Percentiles rank a stretch among this genome's conserved stretches.
Evolutionary conservation across 495 filamentous ascomycete species (phyloP).

Genomic region (Neurospora sp.): DNA sequence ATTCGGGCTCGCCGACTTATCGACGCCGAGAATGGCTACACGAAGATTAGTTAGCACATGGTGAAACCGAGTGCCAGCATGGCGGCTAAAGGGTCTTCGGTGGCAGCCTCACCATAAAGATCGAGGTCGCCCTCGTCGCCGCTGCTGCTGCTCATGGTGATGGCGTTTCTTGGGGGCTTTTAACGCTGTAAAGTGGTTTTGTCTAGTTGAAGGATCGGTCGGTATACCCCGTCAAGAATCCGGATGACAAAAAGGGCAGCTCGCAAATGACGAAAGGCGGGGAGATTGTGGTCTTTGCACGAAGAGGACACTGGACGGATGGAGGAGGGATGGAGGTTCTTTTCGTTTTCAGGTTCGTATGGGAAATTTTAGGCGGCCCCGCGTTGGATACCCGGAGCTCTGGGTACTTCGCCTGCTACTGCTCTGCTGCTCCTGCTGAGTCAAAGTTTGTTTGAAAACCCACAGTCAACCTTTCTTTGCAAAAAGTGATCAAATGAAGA

Average conservation of each 20-base stretch:
- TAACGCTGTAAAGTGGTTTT: not conserved
- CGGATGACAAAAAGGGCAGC: not conserved
- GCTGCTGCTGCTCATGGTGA: constrained; percentile 14
- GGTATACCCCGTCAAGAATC: not conserved
- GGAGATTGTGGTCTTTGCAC: not conserved
- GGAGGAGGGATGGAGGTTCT: not conserved
- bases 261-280: not conserved
- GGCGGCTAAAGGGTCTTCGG: not conserved
- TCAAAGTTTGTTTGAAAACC: not conserved
- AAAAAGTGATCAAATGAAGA: not conserved
- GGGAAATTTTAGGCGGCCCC: not conserved
- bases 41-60: constrained; percentile 2
- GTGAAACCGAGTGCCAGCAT: not conserved
- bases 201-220: not conserved
- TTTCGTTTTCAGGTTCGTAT: not conserved
- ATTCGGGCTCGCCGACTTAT: constrained; percentile 57
- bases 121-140: constrained; percentile 42
- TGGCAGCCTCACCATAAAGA: constrained; percentile 51
- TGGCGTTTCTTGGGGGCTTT: not conserved
- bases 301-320: not conserved
- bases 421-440: not conserved
- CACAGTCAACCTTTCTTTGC: not conserved
- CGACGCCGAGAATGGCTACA: constrained; percentile 65
- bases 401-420: not conserved
- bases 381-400: not conserved